Evolutionary conservation across 805 yeast genomes (phyloP), one percentile per base, ranked within the genome.

Genomic region (Candida patagonica): DNA sequence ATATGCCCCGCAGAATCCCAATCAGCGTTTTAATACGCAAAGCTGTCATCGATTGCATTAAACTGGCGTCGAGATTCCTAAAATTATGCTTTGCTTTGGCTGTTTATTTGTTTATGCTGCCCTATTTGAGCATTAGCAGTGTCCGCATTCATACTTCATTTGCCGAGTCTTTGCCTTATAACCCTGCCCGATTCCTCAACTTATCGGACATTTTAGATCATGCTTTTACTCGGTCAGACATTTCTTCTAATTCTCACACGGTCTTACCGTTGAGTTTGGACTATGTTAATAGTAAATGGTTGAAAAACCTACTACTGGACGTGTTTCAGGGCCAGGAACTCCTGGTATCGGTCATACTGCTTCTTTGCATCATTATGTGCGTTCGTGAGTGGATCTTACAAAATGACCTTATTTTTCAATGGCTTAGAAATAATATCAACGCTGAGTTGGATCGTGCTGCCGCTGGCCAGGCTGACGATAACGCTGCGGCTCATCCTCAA

Each of bases 1-100:
- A 73, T 35, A 80, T 80, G 76, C 92, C 94, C 1, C 61, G 57
- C 6, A 56, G 61, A 20, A 71, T 83, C 19, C 94, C 95, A 0
- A 8, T 74, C 2, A 43, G 50, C 1, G 57, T 78, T 30, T 58
- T 83, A 12, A 31, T 74, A 43, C 51, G 50, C 30, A 73, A 70
- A 34, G 48, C 71, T 6, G 33, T 58, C 6, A 38, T 49, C 2
- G 53, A 45, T 29, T 16, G 43, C 5, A 42, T 41, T 9, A n/a
- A 39, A 15, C 35, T 47, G 22, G 7, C 50, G 5, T 33, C 46
- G 6, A 29, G 16, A 13, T 17, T 20, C 19, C 10, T 20, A 17
- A 29, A 29, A 7, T 29, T 29, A 15, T 8, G 13, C 31, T 5
- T 29, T 15, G 31, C 31, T 29, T 29, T 15, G 13, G 16, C 31